Percentiles rank a stretch among this genome's conserved stretches.
Conservation (phyloP, 2,329 filamentous ascomycete species). For the Sphaceloma murrayae region DNA sequence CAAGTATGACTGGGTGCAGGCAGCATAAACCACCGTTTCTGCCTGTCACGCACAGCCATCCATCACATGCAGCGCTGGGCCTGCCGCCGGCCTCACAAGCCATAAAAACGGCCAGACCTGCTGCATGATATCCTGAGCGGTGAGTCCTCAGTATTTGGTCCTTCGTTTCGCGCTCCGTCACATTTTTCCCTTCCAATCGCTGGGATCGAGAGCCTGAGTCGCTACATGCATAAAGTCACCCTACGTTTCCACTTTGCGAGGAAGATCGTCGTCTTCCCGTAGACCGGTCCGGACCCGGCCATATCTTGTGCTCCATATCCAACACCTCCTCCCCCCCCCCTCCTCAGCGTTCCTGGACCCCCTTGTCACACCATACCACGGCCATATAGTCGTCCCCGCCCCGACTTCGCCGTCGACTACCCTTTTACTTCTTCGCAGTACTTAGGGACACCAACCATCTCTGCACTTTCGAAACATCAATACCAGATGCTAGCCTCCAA, state of each 20-base stretch:
- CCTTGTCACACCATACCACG: conserved; percentile 4
- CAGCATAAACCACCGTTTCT: conserved; percentile 13
- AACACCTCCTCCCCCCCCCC: conserved; percentile 9
- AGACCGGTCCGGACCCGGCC: conserved; percentile 1
- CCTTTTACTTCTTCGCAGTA: neutral
- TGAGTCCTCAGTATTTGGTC: conserved; percentile 13
- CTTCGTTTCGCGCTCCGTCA: conserved; percentile 11
- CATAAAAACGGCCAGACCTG: conserved; percentile 14
- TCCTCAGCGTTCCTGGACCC: conserved; percentile 1
- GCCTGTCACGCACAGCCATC: conserved; percentile 16
- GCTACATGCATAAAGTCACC: conserved; percentile 6
- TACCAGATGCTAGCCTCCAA: conserved; percentile 18
- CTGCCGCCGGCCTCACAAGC: conserved; percentile 9
- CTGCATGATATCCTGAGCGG: conserved; percentile 13
- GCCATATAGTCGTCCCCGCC: conserved; percentile 14
- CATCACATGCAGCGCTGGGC: conserved; percentile 2
- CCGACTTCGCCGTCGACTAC: conserved; percentile 6
- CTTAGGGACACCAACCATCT: conserved; percentile 1
- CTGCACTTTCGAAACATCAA: no score
- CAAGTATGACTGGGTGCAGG: conserved; percentile 17
- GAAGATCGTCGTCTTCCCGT: conserved; percentile 5
- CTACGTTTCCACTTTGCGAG: conserved; percentile 11
- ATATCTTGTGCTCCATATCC: conserved; percentile 14
- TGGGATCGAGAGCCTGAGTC: conserved; percentile 7
- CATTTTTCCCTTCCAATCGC: conserved; percentile 12